Evolutionary conservation across 495 filamentous ascomycete genomes (phyloP).

Genomic region (Xylaria intraflava): DNA sequence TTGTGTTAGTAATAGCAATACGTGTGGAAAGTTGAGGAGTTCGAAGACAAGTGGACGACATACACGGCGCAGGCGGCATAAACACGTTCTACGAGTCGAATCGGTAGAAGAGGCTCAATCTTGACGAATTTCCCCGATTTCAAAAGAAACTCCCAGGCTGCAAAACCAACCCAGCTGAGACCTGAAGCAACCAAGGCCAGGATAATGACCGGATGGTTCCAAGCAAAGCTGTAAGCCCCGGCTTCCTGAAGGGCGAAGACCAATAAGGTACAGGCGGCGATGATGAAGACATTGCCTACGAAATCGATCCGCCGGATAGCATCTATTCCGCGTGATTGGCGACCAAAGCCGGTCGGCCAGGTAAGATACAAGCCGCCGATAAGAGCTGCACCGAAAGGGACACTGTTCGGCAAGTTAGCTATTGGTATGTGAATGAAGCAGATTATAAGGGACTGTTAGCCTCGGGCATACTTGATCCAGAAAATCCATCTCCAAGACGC

Average conservation of each 20-base stretch:
- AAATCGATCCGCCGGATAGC: constrained; percentile 46
- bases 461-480: constrained; percentile 55
- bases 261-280: constrained; percentile 49
- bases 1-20: constrained; percentile 16
- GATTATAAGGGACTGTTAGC: not conserved
- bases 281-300: constrained; percentile 48
- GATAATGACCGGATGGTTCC: constrained; percentile 41
- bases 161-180: constrained; percentile 41
- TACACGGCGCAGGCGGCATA: constrained; percentile 39
- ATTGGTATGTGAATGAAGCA: not conserved
- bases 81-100: constrained; percentile 33
- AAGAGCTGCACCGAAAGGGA: constrained; percentile 52
- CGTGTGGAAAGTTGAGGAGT: not conserved
- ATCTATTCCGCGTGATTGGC: constrained; percentile 15
- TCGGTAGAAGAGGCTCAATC: constrained; percentile 38
- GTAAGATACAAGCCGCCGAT: constrained; percentile 53
- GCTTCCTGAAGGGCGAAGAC: constrained; percentile 55
- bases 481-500: constrained; percentile 64
- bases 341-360: constrained; percentile 30
- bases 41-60: constrained; percentile 21
- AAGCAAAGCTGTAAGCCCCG: constrained; percentile 39
- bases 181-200: constrained; percentile 36
- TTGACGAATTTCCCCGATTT: constrained; percentile 15
- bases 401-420: constrained; percentile 24
- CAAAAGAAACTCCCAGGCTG: constrained; percentile 40